Percentiles rank a stretch among this genome's conserved stretches.
These are phyloP conservation scores for Fusarium sarcochroum DNA, from an alignment of 2,329 filamentous ascomycete genomes.

Conservation along the genomic window DNA sequence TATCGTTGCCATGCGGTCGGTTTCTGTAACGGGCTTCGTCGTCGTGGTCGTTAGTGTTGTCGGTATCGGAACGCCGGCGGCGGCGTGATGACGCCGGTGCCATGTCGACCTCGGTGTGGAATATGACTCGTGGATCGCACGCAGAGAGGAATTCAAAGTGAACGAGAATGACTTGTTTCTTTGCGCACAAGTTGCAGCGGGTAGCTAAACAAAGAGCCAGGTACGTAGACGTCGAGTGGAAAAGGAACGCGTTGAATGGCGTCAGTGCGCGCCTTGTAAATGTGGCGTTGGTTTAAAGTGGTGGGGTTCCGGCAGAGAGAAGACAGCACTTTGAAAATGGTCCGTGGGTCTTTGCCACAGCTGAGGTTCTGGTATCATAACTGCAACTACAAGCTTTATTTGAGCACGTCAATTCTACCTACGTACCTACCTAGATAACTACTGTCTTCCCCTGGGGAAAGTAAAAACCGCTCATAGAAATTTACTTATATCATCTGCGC, in stretches of 20 bases:
- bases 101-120: slow-evolving; percentile 44
- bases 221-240: slow-evolving; percentile 13
- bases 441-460: too few species aligned
- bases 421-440: background rate
- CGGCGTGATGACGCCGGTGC: slow-evolving; percentile 54
- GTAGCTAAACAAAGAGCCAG: slow-evolving; percentile 4
- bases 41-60: slow-evolving; percentile 58
- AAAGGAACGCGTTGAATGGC: slow-evolving; percentile 42
- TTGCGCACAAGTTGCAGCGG: background rate
- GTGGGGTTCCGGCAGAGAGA: slow-evolving; percentile 33
- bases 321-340: too few species aligned
- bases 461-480: too few species aligned
- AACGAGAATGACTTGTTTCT: background rate
- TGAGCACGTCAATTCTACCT: background rate
- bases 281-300: slow-evolving; percentile 45
- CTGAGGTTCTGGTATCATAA: too few species aligned
- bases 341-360: too few species aligned
- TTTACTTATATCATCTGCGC: too few species aligned
- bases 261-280: slow-evolving; percentile 40
- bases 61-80: slow-evolving; percentile 59
- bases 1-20: slow-evolving; percentile 40
- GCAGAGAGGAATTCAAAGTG: background rate
- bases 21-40: slow-evolving; percentile 43
- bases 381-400: too few species aligned
- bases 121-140: background rate